Evolutionary conservation across 192 early-diverging fungal species (phyloP).

Genomic region (Gigaspora rosea): DNA sequence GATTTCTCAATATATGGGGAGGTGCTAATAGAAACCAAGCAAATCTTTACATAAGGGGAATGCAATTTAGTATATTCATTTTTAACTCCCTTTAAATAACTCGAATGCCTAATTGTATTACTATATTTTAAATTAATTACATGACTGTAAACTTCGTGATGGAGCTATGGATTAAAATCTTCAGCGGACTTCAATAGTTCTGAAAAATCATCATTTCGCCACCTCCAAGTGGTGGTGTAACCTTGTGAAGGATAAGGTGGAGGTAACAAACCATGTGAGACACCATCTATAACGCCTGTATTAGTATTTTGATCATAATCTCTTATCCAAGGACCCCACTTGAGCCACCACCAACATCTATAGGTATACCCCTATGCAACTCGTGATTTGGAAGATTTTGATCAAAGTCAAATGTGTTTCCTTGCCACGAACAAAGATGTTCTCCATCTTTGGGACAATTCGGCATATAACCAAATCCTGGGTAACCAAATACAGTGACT

Average conservation of each 20-base stretch:
- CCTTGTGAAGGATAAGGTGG: background rate
- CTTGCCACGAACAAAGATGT: background rate
- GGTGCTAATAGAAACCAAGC: too few species aligned
- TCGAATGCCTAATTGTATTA: too few species aligned
- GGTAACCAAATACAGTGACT: constrained; percentile 2
- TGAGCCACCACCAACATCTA: background rate
- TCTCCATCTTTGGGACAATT: background rate
- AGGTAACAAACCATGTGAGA: background rate
- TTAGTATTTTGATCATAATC: background rate
- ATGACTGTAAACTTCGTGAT: too few species aligned
- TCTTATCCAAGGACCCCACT: constrained; percentile 14
- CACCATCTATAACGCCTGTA: background rate
- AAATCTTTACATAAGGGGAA: too few species aligned
- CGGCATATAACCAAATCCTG: background rate
- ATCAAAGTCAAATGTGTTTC: background rate
- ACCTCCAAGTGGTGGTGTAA: background rate
- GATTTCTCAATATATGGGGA: too few species aligned
- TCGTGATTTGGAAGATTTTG: background rate
- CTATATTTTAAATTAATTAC: too few species aligned
- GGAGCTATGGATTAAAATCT: background rate
- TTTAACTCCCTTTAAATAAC: too few species aligned
- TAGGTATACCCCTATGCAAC: background rate
- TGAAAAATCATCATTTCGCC: background rate
- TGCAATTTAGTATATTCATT: too few species aligned
- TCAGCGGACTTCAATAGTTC: background rate